phyloP scores from a whole-genome alignment of 306 rosid genomes.

The Casuarina glauca region DNA sequence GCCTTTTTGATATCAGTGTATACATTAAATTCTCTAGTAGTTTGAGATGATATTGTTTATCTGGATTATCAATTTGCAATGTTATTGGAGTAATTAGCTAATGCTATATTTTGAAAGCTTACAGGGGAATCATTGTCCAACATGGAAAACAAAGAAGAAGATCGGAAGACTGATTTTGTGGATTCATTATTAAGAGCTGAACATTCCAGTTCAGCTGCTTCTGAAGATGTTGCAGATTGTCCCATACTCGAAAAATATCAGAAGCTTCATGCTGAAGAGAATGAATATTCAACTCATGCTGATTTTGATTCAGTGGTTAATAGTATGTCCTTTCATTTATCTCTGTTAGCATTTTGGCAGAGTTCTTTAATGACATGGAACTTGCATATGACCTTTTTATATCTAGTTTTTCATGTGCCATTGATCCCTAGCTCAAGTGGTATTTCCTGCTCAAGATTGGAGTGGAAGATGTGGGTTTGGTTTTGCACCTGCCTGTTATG shows the following conservation, averaged over 20 bases:
- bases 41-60: constrained; percentile 5
- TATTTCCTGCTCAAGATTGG: neutral
- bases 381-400: constrained; percentile 1
- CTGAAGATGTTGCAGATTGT: constrained; percentile 38
- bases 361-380: neutral
- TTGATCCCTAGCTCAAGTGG: neutral
- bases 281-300: constrained; percentile 33
- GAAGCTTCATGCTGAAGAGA: constrained; percentile 31
- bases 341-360: constrained; percentile 16
- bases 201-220: constrained; percentile 42
- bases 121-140: constrained; percentile 66
- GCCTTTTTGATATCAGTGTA: constrained; percentile 8
- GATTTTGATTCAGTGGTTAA: constrained; percentile 38
- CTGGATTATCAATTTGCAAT: neutral
- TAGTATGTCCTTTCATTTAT: constrained; percentile 50
- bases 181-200: constrained; percentile 66
- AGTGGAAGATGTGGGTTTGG: neutral
- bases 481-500: neutral
- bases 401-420: neutral
- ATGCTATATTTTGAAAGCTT: constrained; percentile 27
- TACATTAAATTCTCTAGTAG: constrained; percentile 8
- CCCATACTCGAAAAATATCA: constrained; percentile 34
- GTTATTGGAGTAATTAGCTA: constrained; percentile 21
- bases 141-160: constrained; percentile 72
- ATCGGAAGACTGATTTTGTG: constrained; percentile 77